Evolutionary conservation across 106 monocot species (phyloP).

Genomic region (Cymbidium sinense): DNA sequence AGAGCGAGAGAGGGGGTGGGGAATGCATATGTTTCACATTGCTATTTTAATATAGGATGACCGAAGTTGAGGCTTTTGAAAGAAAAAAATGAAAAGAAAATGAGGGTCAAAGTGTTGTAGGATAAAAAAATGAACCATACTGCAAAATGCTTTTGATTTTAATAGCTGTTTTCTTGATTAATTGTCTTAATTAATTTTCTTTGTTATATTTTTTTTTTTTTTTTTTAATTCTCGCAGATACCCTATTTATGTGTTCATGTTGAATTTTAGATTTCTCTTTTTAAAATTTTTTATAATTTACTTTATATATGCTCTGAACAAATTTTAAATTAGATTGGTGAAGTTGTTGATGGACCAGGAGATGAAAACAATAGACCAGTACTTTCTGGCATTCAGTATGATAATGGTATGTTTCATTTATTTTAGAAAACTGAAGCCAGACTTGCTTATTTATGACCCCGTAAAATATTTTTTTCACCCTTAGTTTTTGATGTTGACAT

Average conservation of each 20-base stretch:
- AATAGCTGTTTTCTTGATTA: neutral
- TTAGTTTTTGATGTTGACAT: slow-evolving; percentile 98
- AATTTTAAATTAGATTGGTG: slow-evolving; percentile 65
- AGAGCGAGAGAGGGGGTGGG: no score
- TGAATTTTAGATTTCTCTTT: neutral
- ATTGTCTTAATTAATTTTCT: neutral
- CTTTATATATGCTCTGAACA: neutral
- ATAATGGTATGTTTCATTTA: slow-evolving; percentile 58
- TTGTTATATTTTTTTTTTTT: neutral
- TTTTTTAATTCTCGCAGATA: neutral
- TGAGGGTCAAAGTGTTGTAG: neutral
- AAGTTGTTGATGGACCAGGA: slow-evolving; percentile 96
- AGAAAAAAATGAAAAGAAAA: no score
- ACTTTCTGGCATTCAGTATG: slow-evolving; percentile 69
- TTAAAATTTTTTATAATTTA: neutral
- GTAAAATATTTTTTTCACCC: slow-evolving; percentile 1
- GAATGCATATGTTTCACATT: no score
- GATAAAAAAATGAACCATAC: neutral
- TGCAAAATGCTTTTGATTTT: neutral
- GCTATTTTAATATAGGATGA: neutral
- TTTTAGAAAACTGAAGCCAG: neutral
- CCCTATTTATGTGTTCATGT: neutral
- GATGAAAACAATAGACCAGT: slow-evolving; percentile 28
- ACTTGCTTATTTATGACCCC: neutral
- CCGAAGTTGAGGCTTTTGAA: no score